These are phyloP conservation scores for Tolypocladium inflatum DNA, from an alignment of 2,329 filamentous ascomycete species.

Conservation along the genomic window DNA sequence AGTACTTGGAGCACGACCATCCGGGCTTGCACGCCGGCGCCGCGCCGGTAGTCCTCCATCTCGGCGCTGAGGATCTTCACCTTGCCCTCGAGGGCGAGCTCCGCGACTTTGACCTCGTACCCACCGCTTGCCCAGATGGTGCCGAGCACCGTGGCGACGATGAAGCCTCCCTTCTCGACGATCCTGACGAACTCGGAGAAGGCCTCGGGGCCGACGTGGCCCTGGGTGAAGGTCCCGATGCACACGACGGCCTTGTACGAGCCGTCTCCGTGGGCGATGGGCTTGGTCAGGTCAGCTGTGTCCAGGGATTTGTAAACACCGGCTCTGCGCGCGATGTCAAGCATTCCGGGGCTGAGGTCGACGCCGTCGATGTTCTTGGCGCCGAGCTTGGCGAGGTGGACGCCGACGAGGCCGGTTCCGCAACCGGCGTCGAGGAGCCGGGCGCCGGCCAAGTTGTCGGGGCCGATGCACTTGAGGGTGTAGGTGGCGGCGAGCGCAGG, in stretches of 20 bases:
- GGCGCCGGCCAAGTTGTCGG: constrained; percentile 11
- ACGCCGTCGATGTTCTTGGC: constrained; percentile 39
- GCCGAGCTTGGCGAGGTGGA: constrained; percentile 31
- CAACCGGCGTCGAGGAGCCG: constrained; percentile 45
- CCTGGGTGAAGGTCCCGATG: constrained; percentile 44
- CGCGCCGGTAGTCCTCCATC: constrained; percentile 21
- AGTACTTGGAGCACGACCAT: constrained; percentile 20
- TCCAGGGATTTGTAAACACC: constrained; percentile 36
- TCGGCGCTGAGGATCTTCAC: constrained; percentile 17
- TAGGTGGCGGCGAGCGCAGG: constrained; percentile 26
- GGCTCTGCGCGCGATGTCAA: constrained; percentile 37
- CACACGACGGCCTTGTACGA: constrained; percentile 42
- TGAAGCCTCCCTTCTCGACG: constrained; percentile 32
- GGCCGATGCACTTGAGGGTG: constrained; percentile 19
- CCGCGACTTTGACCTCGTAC: constrained; percentile 34
- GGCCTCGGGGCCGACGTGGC: constrained; percentile 41
- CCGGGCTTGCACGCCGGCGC: constrained; percentile 18
- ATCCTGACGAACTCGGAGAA: constrained; percentile 41
- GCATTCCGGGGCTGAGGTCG: constrained; percentile 43
- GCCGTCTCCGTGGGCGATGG: constrained; percentile 26
- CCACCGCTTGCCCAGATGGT: constrained; percentile 38
- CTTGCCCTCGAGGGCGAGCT: constrained; percentile 17
- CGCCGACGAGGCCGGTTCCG: constrained; percentile 43
- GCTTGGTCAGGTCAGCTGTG: constrained; percentile 35
- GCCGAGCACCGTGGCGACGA: constrained; percentile 41